A percentile compares a stretch with the other conserved stretches of the same genome.
Conservation (phyloP, 257 asterid genomes). For the Fraxinus cuspidata region DNA sequence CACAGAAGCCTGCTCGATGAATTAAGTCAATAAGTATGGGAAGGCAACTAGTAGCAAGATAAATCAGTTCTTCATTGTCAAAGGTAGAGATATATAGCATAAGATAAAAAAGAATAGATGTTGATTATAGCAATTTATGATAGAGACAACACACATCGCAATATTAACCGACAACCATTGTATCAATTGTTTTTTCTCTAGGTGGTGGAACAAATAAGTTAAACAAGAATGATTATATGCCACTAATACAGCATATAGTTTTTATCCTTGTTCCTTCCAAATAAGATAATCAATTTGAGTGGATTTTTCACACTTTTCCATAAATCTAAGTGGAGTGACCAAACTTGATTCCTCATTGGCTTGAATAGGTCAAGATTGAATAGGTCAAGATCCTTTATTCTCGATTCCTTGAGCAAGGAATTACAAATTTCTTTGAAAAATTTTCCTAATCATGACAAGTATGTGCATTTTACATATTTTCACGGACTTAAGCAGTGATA, state of each 20-base stretch:
- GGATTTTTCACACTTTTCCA: not conserved
- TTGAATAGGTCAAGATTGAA: not conserved
- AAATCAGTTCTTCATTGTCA: not conserved
- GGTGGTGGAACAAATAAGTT: not conserved
- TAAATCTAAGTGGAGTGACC: not conserved
- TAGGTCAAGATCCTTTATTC: not conserved
- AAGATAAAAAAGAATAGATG: not conserved
- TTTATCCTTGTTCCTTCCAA: not conserved
- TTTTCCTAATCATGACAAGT: not conserved
- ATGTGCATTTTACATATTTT: not conserved
- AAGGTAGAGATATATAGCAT: not conserved
- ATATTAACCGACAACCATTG: not conserved
- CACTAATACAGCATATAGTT: not conserved
- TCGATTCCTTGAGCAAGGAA: not conserved
- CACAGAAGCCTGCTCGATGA: constrained; percentile 44
- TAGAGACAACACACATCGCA: not conserved
- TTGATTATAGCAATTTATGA: not conserved
- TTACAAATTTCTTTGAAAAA: not conserved
- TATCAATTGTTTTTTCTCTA: not conserved
- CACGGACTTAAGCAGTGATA: not conserved
- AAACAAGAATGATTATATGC: not conserved
- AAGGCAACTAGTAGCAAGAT: constrained; percentile 14
- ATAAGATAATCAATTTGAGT: not conserved
- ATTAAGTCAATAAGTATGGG: constrained; percentile 19
- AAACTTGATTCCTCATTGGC: not conserved